Conservation (phyloP, 306 rosid species). For the Ormosia semicastrata region DNA sequence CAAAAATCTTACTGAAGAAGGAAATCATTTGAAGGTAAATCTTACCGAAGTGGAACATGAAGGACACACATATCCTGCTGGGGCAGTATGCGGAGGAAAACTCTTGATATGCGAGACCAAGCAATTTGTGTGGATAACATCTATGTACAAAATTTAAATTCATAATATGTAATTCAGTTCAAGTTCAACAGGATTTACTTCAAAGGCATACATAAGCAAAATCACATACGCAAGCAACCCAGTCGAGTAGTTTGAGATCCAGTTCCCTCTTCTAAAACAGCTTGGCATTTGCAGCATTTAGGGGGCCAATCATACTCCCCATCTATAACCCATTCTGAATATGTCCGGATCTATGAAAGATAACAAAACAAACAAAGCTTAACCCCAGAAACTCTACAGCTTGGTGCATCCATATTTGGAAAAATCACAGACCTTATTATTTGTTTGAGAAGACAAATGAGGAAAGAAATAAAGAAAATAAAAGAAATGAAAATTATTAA, state of each 20-base stretch:
- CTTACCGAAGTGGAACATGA: slow-evolving; percentile 83
- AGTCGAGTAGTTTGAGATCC: slow-evolving; percentile 80
- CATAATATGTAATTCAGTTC: slow-evolving; percentile 16
- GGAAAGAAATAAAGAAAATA: not conserved
- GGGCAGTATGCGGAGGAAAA: slow-evolving; percentile 92
- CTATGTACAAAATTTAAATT: slow-evolving; percentile 44
- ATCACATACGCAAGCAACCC: slow-evolving; percentile 96
- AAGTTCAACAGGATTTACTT: slow-evolving; percentile 23
- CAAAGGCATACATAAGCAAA: slow-evolving; percentile 22
- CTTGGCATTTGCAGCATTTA: slow-evolving; percentile 82
- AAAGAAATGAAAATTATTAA: not conserved
- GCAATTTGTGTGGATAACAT: slow-evolving; percentile 91
- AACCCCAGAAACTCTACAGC: slow-evolving; percentile 25
- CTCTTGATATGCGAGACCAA: slow-evolving; percentile 87
- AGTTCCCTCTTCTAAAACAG: slow-evolving; percentile 61
- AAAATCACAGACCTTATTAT: not conserved
- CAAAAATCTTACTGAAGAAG: not conserved
- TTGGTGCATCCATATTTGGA: not conserved
- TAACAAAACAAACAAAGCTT: slow-evolving; percentile 21
- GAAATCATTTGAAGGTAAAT: slow-evolving; percentile 29
- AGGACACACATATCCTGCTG: slow-evolving; percentile 98
- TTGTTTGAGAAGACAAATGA: not conserved
- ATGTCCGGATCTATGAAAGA: slow-evolving; percentile 71
- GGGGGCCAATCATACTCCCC: slow-evolving; percentile 99
- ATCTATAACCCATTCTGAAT: slow-evolving; percentile 98